phyloP scores from a whole-genome alignment of 768 basidiomycete species.

The Amanita rubescens region DNA sequence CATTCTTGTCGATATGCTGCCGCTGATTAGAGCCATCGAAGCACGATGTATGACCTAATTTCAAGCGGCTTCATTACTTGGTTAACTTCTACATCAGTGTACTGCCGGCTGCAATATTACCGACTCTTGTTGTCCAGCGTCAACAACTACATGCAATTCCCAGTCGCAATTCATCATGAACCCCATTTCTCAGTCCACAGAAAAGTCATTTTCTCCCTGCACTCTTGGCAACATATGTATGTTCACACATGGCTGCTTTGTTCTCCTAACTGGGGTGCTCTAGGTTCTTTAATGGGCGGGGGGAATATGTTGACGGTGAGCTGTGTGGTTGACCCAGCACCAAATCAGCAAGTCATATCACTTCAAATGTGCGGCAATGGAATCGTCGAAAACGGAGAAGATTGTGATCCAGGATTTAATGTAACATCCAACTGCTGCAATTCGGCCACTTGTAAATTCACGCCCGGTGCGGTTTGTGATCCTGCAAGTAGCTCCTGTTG shows the following conservation, averaged over 20 bases:
- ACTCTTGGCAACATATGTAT: conserved; percentile 80
- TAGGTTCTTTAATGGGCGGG: conserved; percentile 61
- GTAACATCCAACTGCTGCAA: conserved; percentile 66
- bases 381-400: conserved; percentile 76
- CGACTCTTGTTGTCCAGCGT: conserved; percentile 63
- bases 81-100: conserved; percentile 37
- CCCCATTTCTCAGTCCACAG: conserved; percentile 56
- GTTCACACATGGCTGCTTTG: conserved; percentile 16
- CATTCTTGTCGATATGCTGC: conserved; percentile 3
- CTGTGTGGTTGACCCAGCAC: conserved; percentile 60
- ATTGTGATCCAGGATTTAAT: conserved; percentile 76
- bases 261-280: neutral
- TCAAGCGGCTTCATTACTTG: conserved; percentile 4
- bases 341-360: conserved; percentile 38
- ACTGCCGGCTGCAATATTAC: conserved; percentile 52
- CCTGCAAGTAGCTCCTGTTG: conserved; percentile 74
- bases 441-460: conserved; percentile 67
- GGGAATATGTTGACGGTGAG: conserved; percentile 45
- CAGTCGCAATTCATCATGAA: conserved; percentile 76
- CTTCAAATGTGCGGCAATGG: conserved; percentile 80
- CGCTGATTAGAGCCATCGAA: conserved; percentile 20
- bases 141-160: conserved; percentile 52
- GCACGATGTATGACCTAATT: conserved; percentile 44
- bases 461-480: conserved; percentile 64
- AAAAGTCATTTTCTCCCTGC: conserved; percentile 71